A percentile compares a stretch with the other conserved stretches of the same genome.
Conservation (phyloP, 2,329 filamentous ascomycete genomes). For the Colletotrichum filicis region DNA sequence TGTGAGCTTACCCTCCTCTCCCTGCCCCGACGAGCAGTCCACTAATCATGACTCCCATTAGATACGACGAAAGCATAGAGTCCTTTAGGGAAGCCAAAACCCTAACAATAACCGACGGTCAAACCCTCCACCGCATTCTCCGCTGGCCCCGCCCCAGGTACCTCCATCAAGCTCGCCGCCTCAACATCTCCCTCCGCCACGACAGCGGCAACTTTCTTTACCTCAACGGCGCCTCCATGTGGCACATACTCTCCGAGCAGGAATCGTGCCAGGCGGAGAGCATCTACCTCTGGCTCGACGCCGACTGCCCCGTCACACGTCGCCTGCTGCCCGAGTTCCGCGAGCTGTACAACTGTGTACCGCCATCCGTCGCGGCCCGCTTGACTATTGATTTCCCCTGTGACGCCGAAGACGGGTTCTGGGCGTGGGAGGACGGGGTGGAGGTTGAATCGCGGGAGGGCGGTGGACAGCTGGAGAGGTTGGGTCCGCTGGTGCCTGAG, state of each 20-base stretch:
- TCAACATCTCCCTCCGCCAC: slow-evolving; percentile 35
- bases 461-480: not conserved
- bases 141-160: not conserved
- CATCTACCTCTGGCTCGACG: slow-evolving; percentile 35
- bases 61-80: slow-evolving; percentile 25
- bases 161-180: not conserved
- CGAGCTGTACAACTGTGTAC: slow-evolving; percentile 12
- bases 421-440: slow-evolving; percentile 32
- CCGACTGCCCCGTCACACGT: slow-evolving; percentile 32
- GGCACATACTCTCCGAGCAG: slow-evolving; percentile 16
- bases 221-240: slow-evolving; percentile 23
- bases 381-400: slow-evolving; percentile 30
- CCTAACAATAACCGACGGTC: slow-evolving; percentile 32
- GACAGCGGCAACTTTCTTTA: slow-evolving; percentile 34
- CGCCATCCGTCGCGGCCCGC: not conserved
- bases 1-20: slow-evolving; percentile 15
- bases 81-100: slow-evolving; percentile 19
- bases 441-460: not conserved
- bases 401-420: slow-evolving; percentile 32
- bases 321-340: slow-evolving; percentile 35
- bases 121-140: slow-evolving; percentile 26
- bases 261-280: not conserved
- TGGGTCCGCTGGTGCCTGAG: slow-evolving; percentile 2
- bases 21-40: not conserved
- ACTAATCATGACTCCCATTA: not conserved